Conservation (phyloP, 352 stramenopile species). For the Pythium utonaiense region DNA sequence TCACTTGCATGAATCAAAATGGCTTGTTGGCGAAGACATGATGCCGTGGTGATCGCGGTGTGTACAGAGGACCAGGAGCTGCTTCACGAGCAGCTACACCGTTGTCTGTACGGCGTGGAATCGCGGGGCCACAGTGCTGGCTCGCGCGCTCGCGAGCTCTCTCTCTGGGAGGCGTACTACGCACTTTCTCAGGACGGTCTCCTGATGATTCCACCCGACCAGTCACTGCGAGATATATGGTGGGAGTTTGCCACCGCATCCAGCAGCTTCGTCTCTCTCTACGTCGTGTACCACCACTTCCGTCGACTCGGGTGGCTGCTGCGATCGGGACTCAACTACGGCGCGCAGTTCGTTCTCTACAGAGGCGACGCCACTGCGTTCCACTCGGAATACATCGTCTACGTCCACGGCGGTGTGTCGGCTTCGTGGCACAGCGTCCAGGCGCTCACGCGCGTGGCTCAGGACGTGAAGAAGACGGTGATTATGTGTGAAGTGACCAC, state of each 20-base stretch:
- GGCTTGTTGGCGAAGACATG: slow-evolving; percentile 27
- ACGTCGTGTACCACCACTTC: slow-evolving; percentile 59
- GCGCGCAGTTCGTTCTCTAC: slow-evolving; percentile 67
- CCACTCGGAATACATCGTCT: slow-evolving; percentile 78
- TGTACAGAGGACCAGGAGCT: slow-evolving; percentile 2
- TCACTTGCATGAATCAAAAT: too few species aligned
- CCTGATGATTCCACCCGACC: slow-evolving; percentile 12
- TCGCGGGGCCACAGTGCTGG: background rate
- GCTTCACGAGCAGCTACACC: slow-evolving; percentile 3
- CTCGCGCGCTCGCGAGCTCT: slow-evolving; percentile 29
- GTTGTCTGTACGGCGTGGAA: background rate
- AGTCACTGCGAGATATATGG: slow-evolving; percentile 29
- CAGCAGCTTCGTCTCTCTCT: slow-evolving; percentile 37
- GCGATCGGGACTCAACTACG: slow-evolving; percentile 68
- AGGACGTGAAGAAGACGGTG: slow-evolving; percentile 80
- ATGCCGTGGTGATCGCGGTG: slow-evolving; percentile 13
- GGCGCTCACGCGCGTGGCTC: slow-evolving; percentile 63
- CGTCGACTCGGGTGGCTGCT: slow-evolving; percentile 45
- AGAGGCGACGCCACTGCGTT: slow-evolving; percentile 40
- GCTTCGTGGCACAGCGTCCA: slow-evolving; percentile 52
- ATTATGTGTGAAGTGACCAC: slow-evolving; percentile 47
- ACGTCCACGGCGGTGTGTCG: slow-evolving; percentile 29
- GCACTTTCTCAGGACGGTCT: slow-evolving; percentile 27
- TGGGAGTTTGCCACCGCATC: slow-evolving; percentile 26
- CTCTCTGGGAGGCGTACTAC: slow-evolving; percentile 49